phyloP scores from a whole-genome alignment of 179 eudicot genomes.

The Drosera spatulata region DNA sequence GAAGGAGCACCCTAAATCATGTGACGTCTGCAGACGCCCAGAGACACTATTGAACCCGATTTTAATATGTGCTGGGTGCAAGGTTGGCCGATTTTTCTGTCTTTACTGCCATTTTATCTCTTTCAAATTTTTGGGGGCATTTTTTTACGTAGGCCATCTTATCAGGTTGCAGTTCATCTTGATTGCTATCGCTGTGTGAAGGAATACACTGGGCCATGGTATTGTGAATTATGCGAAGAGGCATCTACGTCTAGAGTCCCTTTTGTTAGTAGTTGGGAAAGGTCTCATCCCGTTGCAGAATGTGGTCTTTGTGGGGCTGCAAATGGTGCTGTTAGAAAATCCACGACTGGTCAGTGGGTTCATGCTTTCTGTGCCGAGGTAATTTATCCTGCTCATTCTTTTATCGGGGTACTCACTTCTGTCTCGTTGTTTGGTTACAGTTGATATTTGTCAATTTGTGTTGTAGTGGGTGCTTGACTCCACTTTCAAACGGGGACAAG shows the following conservation, averaged over 20 bases:
- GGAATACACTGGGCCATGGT: constrained; percentile 86
- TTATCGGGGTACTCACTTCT: constrained; percentile 2
- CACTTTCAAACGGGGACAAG: constrained; percentile 86
- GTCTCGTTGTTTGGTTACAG: constrained; percentile 4
- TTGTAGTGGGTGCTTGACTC: constrained; percentile 90
- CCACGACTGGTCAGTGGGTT: constrained; percentile 77
- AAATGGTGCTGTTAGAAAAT: constrained; percentile 88
- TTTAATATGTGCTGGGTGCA: constrained; percentile 83
- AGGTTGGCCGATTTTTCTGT: constrained; percentile 37
- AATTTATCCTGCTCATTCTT: constrained; percentile 10
- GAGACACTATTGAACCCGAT: constrained; percentile 76
- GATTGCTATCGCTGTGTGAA: constrained; percentile 80
- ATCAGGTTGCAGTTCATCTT: constrained; percentile 88
- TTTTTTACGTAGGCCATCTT: constrained; percentile 8
- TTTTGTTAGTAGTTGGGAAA: constrained; percentile 29
- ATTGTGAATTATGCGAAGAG: constrained; percentile 88
- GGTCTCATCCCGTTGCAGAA: constrained; percentile 40
- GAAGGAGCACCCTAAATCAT: constrained; percentile 47
- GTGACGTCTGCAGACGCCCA: constrained; percentile 76
- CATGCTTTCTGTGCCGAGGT: constrained; percentile 99
- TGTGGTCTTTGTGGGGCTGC: constrained; percentile 84
- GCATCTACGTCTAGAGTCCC: constrained; percentile 27
- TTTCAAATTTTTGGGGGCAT: neutral
- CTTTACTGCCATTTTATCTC: neutral
- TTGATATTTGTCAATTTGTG: constrained; percentile 3